Base-by-base conservation (phyloP, 2,329 filamentous ascomycete species). In the Colletotrichum chlorophyti region DNA sequence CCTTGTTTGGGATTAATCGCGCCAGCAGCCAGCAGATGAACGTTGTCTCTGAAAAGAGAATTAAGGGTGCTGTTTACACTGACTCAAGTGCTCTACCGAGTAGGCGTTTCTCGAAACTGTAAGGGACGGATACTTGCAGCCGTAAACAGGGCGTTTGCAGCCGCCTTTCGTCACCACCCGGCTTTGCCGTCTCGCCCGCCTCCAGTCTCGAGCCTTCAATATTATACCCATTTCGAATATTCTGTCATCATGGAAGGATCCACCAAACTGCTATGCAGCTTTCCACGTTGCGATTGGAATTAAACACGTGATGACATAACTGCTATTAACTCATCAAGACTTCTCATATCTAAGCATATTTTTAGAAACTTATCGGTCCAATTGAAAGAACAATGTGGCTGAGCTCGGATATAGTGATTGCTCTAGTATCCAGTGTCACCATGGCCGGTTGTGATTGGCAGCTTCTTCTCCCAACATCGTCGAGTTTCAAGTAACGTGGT, bases 51-150 rank as follows among this genome's bases (percentile, higher is more conserved):
- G n/a, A n/a, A n/a, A n/a, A n/a, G n/a, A n/a, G n/a, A n/a, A n/a
- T n/a, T n/a, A n/a, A n/a, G n/a, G n/a, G n/a, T n/a, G n/a, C n/a
- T n/a, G n/a, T n/a, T n/a, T n/a, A n/a, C n/a, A n/a, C n/a, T n/a
- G n/a, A n/a, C n/a, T n/a, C n/a, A n/a, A n/a, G n/a, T n/a, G n/a
- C n/a, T n/a, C n/a, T n/a, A n/a, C n/a, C n/a, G 43, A 24, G 29
- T 17, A 37, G 17, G 35, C 15, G 15, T 32, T 38, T 17, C 40
- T 31, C 9, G 12, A 55, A 24, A 59, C 43, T 49, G 29, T 24
- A 15, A 42, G 12, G 42, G 17, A 27, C 55, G 55, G 55, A 31
- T 37, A 54, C 29, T 26, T 27, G 55, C 55, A 54, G 55, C 55
- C 50, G 55, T 7, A 21, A 21, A 38, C 42, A 52, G 51, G 24